phyloP scores from a whole-genome alignment of 2,329 filamentous ascomycete species.

The Epichloe aotearoae region DNA sequence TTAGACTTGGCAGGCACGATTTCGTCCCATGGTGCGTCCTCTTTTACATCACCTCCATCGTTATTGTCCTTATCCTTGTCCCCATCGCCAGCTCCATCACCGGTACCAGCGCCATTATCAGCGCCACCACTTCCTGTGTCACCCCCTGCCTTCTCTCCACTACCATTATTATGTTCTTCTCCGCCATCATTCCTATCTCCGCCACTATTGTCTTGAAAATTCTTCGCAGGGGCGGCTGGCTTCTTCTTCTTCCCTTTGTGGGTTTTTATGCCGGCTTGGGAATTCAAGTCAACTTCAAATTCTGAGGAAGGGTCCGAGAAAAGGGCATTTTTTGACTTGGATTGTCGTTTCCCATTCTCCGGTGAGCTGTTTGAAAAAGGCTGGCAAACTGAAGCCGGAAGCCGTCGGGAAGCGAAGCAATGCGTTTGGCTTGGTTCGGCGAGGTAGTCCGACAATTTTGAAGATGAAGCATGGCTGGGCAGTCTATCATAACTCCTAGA shows the following conservation, averaged over 20 bases:
- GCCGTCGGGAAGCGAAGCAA: slow-evolving; percentile 4
- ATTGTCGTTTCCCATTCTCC: neutral
- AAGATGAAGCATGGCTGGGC: neutral
- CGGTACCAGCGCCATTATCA: slow-evolving; percentile 2
- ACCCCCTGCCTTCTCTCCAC: slow-evolving; percentile 4
- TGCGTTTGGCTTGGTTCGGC: neutral
- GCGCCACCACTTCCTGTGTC: neutral
- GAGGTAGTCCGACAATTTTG: neutral
- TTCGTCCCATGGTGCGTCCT: slow-evolving; percentile 20
- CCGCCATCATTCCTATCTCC: slow-evolving; percentile 3
- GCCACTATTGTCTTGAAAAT: slow-evolving; percentile 5
- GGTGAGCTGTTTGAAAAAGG: neutral
- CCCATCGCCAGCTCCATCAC: slow-evolving; percentile 1
- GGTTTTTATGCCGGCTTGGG: slow-evolving; percentile 7
- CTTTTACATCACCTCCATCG: slow-evolving; percentile 24
- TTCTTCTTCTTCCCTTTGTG: slow-evolving; percentile 11
- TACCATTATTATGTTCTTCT: slow-evolving; percentile 4
- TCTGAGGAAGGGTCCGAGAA: slow-evolving; percentile 11
- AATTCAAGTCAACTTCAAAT: slow-evolving; percentile 12
- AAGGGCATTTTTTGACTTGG: slow-evolving; percentile 4
- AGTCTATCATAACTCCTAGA: neutral
- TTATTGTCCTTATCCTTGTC: slow-evolving; percentile 16
- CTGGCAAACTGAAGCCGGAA: neutral
- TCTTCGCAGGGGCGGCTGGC: slow-evolving; percentile 5
- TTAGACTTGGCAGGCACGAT: slow-evolving; percentile 20